Base-by-base conservation (phyloP, 208 protist species). In the Leishmania martiniquensis region DNA sequence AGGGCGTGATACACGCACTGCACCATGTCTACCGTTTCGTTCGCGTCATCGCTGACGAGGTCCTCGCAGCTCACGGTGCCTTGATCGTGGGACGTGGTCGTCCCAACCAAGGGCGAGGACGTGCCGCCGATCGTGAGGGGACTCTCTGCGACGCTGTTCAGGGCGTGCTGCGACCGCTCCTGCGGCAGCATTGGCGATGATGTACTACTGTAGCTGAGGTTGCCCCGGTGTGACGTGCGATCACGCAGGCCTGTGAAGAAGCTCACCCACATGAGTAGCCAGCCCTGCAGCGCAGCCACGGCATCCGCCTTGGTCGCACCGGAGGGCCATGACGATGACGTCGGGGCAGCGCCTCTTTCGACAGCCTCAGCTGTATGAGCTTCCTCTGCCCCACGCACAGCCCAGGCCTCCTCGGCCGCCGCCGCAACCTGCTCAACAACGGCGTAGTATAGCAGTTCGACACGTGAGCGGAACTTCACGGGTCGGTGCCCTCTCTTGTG, bases 401-500 rank as follows among this genome's bases (percentile, higher is more conserved):
- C 68, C 90, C 88, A 96, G 49, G 72, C 72, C 57, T 83, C 79
- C 85, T 97, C 93, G 2, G 90, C 88, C 37, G 87, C 84, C 5
- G 79, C 60, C 39, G 93, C 75, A 13, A 95, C 91, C 52, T 80
- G 54, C 78, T 95, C 93, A 5, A 94, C 72, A 13, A 86, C 80
- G 59, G 71, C 87, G 77, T 86, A 93, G 76, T 86, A 95, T 34
- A 95, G 84, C 86, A 95, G 86, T 77, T 97, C 93, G 25, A 80
- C 81, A 32, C 93, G 88, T 2, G 89, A 89, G 49, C 85, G 83
- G 57, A 96, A 97, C 83, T 97, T 97, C 63, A 89, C 85, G 37
- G 77, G 71, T 15, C n/a, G 68, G 45, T n/a, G 59, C 71, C 60
- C 63, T 78, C 60, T 12, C 57, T 54, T 39, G n/a, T 15, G 25